phyloP scores from a whole-genome alignment of 2,329 filamentous ascomycete genomes.

The Alternaria brassicae region DNA sequence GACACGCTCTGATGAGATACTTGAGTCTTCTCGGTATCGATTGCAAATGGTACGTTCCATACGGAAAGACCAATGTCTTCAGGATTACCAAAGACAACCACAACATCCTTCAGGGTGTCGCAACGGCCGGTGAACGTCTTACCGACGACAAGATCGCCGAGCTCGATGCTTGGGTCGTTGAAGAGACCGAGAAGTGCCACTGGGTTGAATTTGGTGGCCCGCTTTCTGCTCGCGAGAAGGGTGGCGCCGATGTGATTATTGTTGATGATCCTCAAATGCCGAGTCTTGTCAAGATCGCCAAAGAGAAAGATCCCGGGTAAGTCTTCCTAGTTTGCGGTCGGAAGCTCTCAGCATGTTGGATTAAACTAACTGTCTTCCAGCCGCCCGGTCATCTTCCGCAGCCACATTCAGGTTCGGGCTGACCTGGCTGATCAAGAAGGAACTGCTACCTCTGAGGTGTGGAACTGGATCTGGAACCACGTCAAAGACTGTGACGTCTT shows the following conservation, averaged over 20 bases:
- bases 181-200: constrained; percentile 73
- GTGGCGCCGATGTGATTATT: constrained; percentile 78
- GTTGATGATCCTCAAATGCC: constrained; percentile 89
- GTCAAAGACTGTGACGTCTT: constrained; percentile 78
- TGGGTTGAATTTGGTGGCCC: constrained; percentile 75
- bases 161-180: constrained; percentile 74
- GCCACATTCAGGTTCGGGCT: constrained; percentile 81
- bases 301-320: constrained; percentile 65
- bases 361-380: constrained; percentile 35
- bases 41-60: constrained; percentile 78
- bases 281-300: constrained; percentile 76
- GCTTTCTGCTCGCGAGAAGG: constrained; percentile 67
- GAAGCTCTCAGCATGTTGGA: background rate
- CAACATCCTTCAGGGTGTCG: constrained; percentile 85
- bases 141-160: constrained; percentile 65
- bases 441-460: constrained; percentile 74
- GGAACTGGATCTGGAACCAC: constrained; percentile 76
- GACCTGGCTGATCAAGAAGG: constrained; percentile 70
- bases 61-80: constrained; percentile 78
- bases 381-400: constrained; percentile 80
- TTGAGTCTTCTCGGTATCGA: constrained; percentile 71
- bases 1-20: constrained; percentile 78
- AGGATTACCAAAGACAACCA: constrained; percentile 86
- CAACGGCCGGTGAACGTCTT: constrained; percentile 66
- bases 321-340: background rate